Percentiles rank a stretch among this genome's conserved stretches.
These are phyloP conservation scores for Magnaporthiopsis incrustans DNA, from an alignment of 2,329 filamentous ascomycete genomes.

Conservation along the genomic window DNA sequence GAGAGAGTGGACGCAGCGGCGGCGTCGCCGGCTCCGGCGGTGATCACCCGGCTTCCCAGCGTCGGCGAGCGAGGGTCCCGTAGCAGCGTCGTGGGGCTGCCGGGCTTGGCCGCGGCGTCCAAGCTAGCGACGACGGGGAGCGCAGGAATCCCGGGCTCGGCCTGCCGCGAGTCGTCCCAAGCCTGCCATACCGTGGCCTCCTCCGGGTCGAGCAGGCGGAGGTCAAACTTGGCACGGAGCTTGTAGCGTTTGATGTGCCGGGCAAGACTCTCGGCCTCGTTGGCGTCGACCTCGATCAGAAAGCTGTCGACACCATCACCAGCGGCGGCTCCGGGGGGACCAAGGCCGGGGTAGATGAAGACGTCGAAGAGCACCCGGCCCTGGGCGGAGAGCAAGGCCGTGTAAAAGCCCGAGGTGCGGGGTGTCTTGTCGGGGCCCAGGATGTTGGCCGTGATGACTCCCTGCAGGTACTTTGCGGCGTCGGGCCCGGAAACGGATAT, in stretches of 20 bases:
- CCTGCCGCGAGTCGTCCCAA: slow-evolving; percentile 53
- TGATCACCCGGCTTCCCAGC: slow-evolving; percentile 44
- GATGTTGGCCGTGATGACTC: slow-evolving; percentile 71
- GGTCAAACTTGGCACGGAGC: slow-evolving; percentile 68
- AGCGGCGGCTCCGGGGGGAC: slow-evolving; percentile 14
- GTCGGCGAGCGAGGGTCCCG: slow-evolving; percentile 46
- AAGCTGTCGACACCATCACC: slow-evolving; percentile 37
- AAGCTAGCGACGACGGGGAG: too few species aligned
- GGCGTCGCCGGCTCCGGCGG: slow-evolving; percentile 9
- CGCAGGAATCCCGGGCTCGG: background rate
- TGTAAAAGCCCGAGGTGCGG: slow-evolving; percentile 55
- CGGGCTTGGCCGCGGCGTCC: slow-evolving; percentile 2
- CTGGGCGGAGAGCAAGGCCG: slow-evolving; percentile 76
- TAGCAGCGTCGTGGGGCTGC: slow-evolving; percentile 25
- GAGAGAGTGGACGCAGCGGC: slow-evolving; percentile 7
- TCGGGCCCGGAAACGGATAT: slow-evolving; percentile 75
- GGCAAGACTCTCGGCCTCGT: slow-evolving; percentile 52
- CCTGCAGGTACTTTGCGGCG: slow-evolving; percentile 78
- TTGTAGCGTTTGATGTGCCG: slow-evolving; percentile 80
- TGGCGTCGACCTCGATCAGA: slow-evolving; percentile 75
- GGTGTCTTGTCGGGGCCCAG: slow-evolving; percentile 28
- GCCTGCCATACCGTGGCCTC: slow-evolving; percentile 65
- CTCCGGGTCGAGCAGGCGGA: slow-evolving; percentile 55
- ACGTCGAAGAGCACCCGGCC: slow-evolving; percentile 84
- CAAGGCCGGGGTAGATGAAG: slow-evolving; percentile 67